Evolutionary conservation across 495 filamentous ascomycete genomes (phyloP).

Genomic region (Parachaetomium inaequale): DNA sequence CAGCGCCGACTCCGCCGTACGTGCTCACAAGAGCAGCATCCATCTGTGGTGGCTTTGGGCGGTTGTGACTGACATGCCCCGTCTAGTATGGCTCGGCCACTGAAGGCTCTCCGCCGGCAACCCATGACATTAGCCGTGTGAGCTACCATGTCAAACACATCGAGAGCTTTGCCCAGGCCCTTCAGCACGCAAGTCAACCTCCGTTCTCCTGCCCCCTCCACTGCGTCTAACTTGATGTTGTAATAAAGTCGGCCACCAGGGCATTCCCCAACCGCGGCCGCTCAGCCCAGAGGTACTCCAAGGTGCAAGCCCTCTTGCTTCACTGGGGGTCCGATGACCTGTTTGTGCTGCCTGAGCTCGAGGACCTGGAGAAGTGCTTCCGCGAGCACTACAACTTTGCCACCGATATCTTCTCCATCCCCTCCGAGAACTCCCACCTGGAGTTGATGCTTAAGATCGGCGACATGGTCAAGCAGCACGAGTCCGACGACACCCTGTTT

Average conservation of each 20-base stretch:
- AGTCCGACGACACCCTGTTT: slow-evolving; percentile 47
- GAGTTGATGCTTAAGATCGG: slow-evolving; percentile 48
- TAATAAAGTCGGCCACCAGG: slow-evolving; percentile 44
- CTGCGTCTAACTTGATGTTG: slow-evolving; percentile 1
- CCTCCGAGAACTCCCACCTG: slow-evolving; percentile 48
- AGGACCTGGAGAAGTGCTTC: slow-evolving; percentile 49
- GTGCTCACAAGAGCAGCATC: slow-evolving; percentile 3
- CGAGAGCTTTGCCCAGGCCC: slow-evolving; percentile 44
- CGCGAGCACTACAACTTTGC: slow-evolving; percentile 46
- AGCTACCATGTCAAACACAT: slow-evolving; percentile 52
- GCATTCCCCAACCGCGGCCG: slow-evolving; percentile 48
- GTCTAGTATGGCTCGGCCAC: slow-evolving; percentile 45
- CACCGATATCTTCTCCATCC: slow-evolving; percentile 50
- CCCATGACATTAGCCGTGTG: slow-evolving; percentile 51
- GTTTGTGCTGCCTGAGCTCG: slow-evolving; percentile 49
- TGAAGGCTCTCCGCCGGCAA: slow-evolving; percentile 41
- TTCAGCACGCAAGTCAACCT: slow-evolving; percentile 43
- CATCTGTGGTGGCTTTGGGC: not conserved
- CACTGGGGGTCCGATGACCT: slow-evolving; percentile 56
- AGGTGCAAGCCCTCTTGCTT: slow-evolving; percentile 50
- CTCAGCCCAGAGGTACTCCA: slow-evolving; percentile 45
- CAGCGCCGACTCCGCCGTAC: slow-evolving; percentile 47
- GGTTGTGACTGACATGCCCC: slow-evolving; percentile 14
- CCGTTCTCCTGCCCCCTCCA: not conserved
- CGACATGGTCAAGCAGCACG: slow-evolving; percentile 49